Percentiles rank a stretch among this genome's conserved stretches.
Evolutionary conservation across 2,329 filamentous ascomycete genomes (phyloP).

Genomic region (Hypoxylon sp.): DNA sequence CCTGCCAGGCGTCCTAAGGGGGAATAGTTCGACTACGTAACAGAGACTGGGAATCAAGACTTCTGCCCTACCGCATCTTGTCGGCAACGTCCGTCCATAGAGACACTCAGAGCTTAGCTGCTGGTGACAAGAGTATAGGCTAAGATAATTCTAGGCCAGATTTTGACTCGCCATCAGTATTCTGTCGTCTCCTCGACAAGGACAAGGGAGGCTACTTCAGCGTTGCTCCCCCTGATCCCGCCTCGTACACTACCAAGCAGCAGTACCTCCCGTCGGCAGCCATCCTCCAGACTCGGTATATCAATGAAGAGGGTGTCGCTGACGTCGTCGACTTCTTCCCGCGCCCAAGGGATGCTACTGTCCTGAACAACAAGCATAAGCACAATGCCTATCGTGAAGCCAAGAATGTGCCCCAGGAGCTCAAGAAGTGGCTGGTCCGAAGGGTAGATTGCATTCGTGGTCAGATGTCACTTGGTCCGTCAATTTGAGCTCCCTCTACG

Average conservation of each 20-base stretch:
- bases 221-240: slow-evolving; percentile 62
- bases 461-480: slow-evolving; percentile 63
- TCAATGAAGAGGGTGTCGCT: slow-evolving; percentile 77
- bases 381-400: slow-evolving; percentile 63
- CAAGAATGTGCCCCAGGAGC: slow-evolving; percentile 62
- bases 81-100: not conserved
- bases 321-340: slow-evolving; percentile 81
- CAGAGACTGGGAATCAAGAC: not conserved
- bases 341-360: slow-evolving; percentile 66
- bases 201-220: slow-evolving; percentile 77
- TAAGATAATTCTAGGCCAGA: slow-evolving; percentile 64
- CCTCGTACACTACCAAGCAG: slow-evolving; percentile 74
- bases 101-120: not conserved
- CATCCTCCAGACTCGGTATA: slow-evolving; percentile 79
- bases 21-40: not conserved
- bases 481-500: not conserved
- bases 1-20: not conserved
- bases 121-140: not conserved
- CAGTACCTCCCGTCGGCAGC: slow-evolving; percentile 79
- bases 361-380: slow-evolving; percentile 56
- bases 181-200: slow-evolving; percentile 77
- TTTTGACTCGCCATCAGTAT: slow-evolving; percentile 79
- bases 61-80: not conserved
- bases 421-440: slow-evolving; percentile 76
- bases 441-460: slow-evolving; percentile 78